Conservation (phyloP, 208 protist genomes). For the Wallacemonas rigidus region DNA sequence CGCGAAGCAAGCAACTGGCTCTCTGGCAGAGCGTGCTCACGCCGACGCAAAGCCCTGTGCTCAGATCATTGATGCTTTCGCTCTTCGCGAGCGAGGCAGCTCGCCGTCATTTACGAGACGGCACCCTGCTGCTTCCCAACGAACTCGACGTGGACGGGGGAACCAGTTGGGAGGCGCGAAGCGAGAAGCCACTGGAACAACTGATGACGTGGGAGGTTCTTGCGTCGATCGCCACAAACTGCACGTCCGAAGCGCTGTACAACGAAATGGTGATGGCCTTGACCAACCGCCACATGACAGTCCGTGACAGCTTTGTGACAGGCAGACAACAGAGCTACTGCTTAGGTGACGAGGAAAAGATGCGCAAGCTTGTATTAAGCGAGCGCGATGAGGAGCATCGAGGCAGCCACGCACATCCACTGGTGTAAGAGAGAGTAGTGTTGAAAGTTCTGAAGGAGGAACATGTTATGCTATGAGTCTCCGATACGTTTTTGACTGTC, state of each 20-base stretch:
- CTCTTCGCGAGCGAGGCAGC: slow-evolving; percentile 37
- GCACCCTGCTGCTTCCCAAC: slow-evolving; percentile 7
- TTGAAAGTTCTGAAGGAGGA: too few relatives aligned
- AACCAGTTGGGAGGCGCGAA: background rate
- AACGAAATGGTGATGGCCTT: slow-evolving; percentile 32
- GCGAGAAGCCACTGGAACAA: slow-evolving; percentile 9
- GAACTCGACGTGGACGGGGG: background rate
- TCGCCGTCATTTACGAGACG: slow-evolving; percentile 19
- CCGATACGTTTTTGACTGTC: too few relatives aligned
- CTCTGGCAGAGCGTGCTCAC: slow-evolving; percentile 52
- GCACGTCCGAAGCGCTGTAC: slow-evolving; percentile 41
- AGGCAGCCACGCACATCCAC: background rate
- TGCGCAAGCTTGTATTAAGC: slow-evolving; percentile 26
- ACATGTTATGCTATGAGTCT: too few relatives aligned
- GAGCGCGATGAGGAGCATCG: slow-evolving; percentile 21
- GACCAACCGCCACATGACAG: slow-evolving; percentile 1
- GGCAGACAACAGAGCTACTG: background rate
- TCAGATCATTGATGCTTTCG: slow-evolving; percentile 40
- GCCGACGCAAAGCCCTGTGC: slow-evolving; percentile 24
- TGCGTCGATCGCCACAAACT: slow-evolving; percentile 66
- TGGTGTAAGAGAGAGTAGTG: too few relatives aligned
- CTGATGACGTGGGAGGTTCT: slow-evolving; percentile 44
- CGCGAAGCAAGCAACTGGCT: slow-evolving; percentile 61
- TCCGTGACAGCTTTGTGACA: background rate
- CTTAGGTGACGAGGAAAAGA: slow-evolving; percentile 12